These are phyloP conservation scores for Leptodermis oblonga DNA, from an alignment of 257 asterid genomes.

Conservation along the genomic window DNA sequence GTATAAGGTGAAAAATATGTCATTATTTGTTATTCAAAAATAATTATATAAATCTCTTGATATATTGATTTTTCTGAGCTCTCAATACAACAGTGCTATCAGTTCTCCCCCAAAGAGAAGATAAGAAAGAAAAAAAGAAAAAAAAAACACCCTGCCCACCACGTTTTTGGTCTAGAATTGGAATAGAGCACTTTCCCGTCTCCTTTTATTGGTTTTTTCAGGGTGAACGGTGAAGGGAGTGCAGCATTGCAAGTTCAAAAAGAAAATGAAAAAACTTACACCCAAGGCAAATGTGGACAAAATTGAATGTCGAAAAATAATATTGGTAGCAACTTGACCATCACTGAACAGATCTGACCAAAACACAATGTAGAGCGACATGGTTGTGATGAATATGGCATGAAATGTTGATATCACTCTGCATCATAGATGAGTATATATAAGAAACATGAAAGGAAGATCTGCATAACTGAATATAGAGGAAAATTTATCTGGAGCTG, in stretches of 20 bases:
- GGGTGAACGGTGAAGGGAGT: too few species aligned
- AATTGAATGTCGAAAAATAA: slow-evolving; percentile 50
- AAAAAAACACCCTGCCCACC: background rate
- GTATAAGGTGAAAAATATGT: background rate
- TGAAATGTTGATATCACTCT: slow-evolving; percentile 73
- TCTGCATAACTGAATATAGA: background rate
- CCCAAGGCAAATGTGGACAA: slow-evolving; percentile 60
- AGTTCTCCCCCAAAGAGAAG: background rate
- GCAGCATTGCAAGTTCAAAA: slow-evolving; percentile 2
- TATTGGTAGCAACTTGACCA: slow-evolving; percentile 31
- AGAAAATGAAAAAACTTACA: slow-evolving; percentile 35
- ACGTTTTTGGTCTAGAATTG: background rate
- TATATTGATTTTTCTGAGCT: background rate
- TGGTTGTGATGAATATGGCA: slow-evolving; percentile 48
- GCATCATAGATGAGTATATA: slow-evolving; percentile 23
- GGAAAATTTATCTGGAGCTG: background rate
- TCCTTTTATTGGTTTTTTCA: background rate
- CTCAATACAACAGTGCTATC: background rate
- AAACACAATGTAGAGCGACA: slow-evolving; percentile 54
- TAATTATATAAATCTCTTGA: background rate
- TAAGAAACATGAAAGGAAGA: slow-evolving; percentile 12
- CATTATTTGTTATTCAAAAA: background rate
- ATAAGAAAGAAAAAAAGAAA: background rate
- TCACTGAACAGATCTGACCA: slow-evolving; percentile 57
- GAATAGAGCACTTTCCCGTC: background rate